A percentile compares a stretch with the other conserved stretches of the same genome.
These are phyloP conservation scores for Boletus sp. DNA, from an alignment of 768 basidiomycete genomes.

Conservation along the genomic window DNA sequence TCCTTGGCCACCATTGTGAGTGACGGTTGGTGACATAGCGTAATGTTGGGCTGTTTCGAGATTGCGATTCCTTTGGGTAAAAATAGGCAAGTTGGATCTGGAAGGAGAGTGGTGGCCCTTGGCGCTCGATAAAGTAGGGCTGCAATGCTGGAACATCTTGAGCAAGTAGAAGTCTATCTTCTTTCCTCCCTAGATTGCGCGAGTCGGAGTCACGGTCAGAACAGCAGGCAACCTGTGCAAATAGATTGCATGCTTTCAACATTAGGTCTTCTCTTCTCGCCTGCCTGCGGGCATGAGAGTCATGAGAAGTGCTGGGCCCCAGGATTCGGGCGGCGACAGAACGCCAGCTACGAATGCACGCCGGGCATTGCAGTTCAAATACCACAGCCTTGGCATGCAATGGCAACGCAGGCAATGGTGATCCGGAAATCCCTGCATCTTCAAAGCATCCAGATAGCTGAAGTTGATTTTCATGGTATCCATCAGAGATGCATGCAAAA, in stretches of 20 bases:
- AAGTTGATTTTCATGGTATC: neutral
- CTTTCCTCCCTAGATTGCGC: neutral
- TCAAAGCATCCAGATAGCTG: neutral
- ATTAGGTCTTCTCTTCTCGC: too few species aligned
- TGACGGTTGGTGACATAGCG: neutral
- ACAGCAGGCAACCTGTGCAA: too few species aligned
- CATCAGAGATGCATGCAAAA: neutral
- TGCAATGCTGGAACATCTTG: slow-evolving; percentile 28
- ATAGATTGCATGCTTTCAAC: too few species aligned
- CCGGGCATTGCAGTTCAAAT: slow-evolving; percentile 40
- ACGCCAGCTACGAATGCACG: slow-evolving; percentile 38
- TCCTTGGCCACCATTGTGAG: too few species aligned
- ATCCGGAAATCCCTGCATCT: neutral
- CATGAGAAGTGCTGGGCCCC: neutral
- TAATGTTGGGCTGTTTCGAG: too few species aligned
- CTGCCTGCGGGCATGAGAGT: too few species aligned
- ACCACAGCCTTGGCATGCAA: slow-evolving; percentile 25
- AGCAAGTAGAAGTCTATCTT: neutral
- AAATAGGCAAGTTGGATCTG: too few species aligned
- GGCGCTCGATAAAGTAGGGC: neutral
- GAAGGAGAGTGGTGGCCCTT: too few species aligned
- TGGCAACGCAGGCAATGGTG: slow-evolving; percentile 41
- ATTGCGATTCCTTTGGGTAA: too few species aligned
- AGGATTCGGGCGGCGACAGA: slow-evolving; percentile 31
- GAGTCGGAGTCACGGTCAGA: too few species aligned